Evolutionary conservation across 2,329 filamentous ascomycete genomes (phyloP), one percentile per base, ranked within the genome.

Genomic region (Seiridium unicorne): DNA sequence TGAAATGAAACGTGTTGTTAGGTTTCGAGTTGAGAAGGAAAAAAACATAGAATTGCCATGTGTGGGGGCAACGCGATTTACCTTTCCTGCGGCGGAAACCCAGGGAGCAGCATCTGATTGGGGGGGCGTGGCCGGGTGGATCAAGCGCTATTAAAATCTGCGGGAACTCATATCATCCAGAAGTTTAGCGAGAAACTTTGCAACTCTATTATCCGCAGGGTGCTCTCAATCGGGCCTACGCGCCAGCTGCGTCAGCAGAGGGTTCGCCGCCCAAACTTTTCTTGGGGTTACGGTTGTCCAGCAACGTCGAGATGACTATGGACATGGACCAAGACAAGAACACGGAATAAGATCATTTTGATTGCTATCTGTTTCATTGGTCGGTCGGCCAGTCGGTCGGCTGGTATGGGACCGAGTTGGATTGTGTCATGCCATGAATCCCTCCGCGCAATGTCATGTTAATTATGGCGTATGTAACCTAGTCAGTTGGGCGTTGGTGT

Each of bases 1-100:
- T 55, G 38, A 55, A 55, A 55, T 44, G 51, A 55, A 55, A 55
- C 51, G 51, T 55, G 51, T 55, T 55, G 51, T 55, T 31, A 55
- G 51, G 51, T 55, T 55, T 42, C 51, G 51, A 55, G 51, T 44
- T 42, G 51, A 44, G 51, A 6, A 38, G 34, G 47, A 31, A 53
- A 53, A 54, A 54, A 42, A 40, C 51, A 54, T 55, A 55, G 51
- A 55, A 55, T 44, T 55, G 36, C 51, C 36, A 31, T 35, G 36
- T 18, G 51, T 55, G 51, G 51, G 51, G 51, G 40, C 51, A 26
- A 35, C n/a, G 51, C n/a, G 34, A 42, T 35, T 55, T 55, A 44
- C 36, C 38, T 44, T 55, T 55, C 51, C 31, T 44, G 51, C 49
- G 42, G 51, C 36, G 36, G 51, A 38, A 44, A 55, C 51, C 51